Conservation (phyloP, 139 green algal species). For the Zygnema circumcarinatum region DNA sequence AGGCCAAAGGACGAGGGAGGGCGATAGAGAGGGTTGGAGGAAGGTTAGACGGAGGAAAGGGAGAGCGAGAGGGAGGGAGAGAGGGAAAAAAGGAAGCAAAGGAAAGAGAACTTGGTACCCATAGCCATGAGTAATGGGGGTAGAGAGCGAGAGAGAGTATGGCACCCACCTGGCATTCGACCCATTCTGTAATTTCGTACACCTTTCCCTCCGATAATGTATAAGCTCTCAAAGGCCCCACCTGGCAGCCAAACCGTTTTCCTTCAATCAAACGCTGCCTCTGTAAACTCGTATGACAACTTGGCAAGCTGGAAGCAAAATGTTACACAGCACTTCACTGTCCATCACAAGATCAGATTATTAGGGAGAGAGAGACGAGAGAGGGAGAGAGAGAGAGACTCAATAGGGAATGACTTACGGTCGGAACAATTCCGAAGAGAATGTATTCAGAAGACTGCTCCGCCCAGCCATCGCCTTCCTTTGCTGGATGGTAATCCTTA, state of each 20-base stretch:
- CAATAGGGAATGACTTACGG: not conserved
- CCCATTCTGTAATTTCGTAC: constrained; percentile 41
- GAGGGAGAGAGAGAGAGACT: not conserved
- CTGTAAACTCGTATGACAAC: no score
- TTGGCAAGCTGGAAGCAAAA: no score
- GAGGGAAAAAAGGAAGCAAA: not conserved
- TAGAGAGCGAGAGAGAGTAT: not conserved
- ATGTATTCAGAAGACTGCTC: constrained; percentile 24
- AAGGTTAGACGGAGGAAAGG: not conserved
- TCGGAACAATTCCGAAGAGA: constrained; percentile 26
- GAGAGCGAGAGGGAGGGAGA: not conserved
- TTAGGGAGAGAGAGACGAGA: not conserved
- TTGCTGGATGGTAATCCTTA: constrained; percentile 29
- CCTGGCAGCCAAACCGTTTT: not conserved
- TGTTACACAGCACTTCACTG: no score
- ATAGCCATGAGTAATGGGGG: no score
- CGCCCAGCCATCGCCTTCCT: constrained; percentile 42
- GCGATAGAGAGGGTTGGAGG: not conserved
- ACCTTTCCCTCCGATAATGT: constrained; percentile 32
- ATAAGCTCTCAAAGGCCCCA: constrained; percentile 3
- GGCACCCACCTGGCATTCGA: constrained; percentile 15
- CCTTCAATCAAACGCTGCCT: not conserved
- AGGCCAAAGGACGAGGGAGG: not conserved
- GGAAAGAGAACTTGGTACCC: not conserved
- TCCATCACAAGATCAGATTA: no score